These are phyloP conservation scores for Daldinia sp. DNA, from an alignment of 2,329 filamentous ascomycete species.

Conservation along the genomic window DNA sequence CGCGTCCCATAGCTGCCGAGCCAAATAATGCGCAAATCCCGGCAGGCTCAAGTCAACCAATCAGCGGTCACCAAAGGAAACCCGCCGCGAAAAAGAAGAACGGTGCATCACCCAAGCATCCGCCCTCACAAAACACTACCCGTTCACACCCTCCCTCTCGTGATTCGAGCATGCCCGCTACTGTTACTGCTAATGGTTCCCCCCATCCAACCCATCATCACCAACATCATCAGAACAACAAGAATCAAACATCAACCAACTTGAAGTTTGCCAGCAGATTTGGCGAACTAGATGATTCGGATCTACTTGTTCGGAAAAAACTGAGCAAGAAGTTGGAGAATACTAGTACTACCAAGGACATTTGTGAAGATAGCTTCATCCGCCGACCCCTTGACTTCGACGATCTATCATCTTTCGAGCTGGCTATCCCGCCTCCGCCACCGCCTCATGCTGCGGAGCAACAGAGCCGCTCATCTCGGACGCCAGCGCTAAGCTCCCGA, in stretches of 20 bases:
- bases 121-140: constrained; percentile 41
- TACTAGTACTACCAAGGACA: constrained; percentile 36
- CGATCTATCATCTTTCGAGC: constrained; percentile 31
- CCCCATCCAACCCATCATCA: constrained; percentile 23
- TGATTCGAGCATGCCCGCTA: constrained; percentile 46
- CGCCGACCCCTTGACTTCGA: constrained; percentile 39
- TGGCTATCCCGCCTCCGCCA: constrained; percentile 38
- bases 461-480: constrained; percentile 41
- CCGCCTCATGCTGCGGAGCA: constrained; percentile 39
- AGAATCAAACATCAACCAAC: constrained; percentile 14
- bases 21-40: constrained; percentile 47
- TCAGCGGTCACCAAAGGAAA: constrained; percentile 46
- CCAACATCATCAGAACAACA: constrained; percentile 2
- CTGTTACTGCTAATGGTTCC: constrained; percentile 41
- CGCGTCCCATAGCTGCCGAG: constrained; percentile 45
- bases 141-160: constrained; percentile 35
- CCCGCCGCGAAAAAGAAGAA: constrained; percentile 48
- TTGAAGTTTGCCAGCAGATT: constrained; percentile 44
- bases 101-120: constrained; percentile 44
- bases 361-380: constrained; percentile 42
- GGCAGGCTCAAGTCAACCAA: constrained; percentile 45
- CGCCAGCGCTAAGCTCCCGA: constrained; percentile 44
- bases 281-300: constrained; percentile 35
- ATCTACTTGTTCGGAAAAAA: constrained; percentile 38
- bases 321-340: constrained; percentile 40